These are phyloP conservation scores for Ambrosiella xylebori DNA, from an alignment of 2,329 filamentous ascomycete species.

Conservation along the genomic window DNA sequence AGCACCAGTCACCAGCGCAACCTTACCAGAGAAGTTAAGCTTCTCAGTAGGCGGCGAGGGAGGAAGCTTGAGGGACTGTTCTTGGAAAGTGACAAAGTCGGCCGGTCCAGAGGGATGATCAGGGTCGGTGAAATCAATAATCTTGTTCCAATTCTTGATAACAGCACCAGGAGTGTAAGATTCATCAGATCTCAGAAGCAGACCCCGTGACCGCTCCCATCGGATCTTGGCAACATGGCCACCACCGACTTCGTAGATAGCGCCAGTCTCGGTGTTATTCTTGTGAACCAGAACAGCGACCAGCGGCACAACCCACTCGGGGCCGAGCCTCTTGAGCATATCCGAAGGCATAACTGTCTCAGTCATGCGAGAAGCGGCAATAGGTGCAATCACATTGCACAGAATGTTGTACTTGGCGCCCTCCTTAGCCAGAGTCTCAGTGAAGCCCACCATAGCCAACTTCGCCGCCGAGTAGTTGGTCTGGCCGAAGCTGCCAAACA, in stretches of 20 bases:
- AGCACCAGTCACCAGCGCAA: constrained; percentile 73
- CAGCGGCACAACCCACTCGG: constrained; percentile 87
- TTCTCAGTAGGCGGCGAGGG: constrained; percentile 55
- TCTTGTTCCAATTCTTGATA: constrained; percentile 73
- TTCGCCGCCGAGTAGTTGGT: constrained; percentile 96
- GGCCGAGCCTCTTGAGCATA: constrained; percentile 66
- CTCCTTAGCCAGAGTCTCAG: constrained; percentile 94
- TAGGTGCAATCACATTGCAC: constrained; percentile 85
- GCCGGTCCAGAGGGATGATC: constrained; percentile 71
- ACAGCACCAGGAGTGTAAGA: constrained; percentile 77
- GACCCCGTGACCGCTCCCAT: constrained; percentile 85
- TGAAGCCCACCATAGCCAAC: constrained; percentile 88
- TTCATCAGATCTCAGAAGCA: constrained; percentile 75
- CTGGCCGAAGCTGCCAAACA: constrained; percentile 93
- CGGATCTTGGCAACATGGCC: constrained; percentile 84
- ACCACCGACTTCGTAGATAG: constrained; percentile 86
- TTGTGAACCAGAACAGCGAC: constrained; percentile 79
- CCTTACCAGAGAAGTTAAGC: constrained; percentile 67
- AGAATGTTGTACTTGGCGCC: constrained; percentile 96
- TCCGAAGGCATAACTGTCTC: constrained; percentile 93
- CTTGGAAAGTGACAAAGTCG: constrained; percentile 73
- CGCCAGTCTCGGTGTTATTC: constrained; percentile 71
- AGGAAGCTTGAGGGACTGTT: constrained; percentile 64
- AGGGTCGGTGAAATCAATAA: constrained; percentile 70
- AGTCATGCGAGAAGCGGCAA: constrained; percentile 86